Percentiles rank a stretch among this genome's conserved stretches.
Conservation (phyloP, 805 yeast species). For the Priceomyces haplophilus region DNA sequence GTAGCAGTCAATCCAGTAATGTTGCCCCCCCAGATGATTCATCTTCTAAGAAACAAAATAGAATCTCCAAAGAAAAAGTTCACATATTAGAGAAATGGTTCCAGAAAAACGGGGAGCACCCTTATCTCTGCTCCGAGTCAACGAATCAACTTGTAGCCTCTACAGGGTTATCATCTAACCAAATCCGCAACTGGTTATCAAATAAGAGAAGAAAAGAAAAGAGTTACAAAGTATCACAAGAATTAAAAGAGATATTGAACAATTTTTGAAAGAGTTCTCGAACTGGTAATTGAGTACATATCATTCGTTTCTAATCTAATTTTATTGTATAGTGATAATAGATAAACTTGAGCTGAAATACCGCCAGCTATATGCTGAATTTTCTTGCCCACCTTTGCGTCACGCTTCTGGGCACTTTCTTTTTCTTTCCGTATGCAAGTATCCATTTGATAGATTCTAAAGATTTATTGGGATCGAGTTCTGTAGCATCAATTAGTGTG, state of each 20-base stretch:
- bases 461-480: constrained; percentile 7
- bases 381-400: constrained; percentile 7
- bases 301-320: too few species aligned
- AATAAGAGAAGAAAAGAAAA: constrained; percentile 5
- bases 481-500: constrained; percentile 5
- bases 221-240: neutral
- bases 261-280: neutral
- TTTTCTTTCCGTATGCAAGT: constrained; percentile 7
- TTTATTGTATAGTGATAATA: too few species aligned
- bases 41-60: neutral
- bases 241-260: neutral
- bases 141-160: neutral
- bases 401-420: constrained; percentile 7
- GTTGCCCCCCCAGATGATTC: neutral
- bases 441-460: constrained; percentile 7
- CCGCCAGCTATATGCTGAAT: constrained; percentile 3
- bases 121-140: neutral
- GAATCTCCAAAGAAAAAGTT: neutral
- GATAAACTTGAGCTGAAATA: neutral
- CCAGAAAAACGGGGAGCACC: constrained; percentile 1
- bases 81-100: constrained; percentile 4
- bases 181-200: constrained; percentile 4
- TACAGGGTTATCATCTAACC: constrained; percentile 2
- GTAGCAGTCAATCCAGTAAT: neutral
- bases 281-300: too few species aligned